Base-by-base conservation (phyloP, 2,329 filamentous ascomycete genomes). In the Nemania serpens region DNA sequence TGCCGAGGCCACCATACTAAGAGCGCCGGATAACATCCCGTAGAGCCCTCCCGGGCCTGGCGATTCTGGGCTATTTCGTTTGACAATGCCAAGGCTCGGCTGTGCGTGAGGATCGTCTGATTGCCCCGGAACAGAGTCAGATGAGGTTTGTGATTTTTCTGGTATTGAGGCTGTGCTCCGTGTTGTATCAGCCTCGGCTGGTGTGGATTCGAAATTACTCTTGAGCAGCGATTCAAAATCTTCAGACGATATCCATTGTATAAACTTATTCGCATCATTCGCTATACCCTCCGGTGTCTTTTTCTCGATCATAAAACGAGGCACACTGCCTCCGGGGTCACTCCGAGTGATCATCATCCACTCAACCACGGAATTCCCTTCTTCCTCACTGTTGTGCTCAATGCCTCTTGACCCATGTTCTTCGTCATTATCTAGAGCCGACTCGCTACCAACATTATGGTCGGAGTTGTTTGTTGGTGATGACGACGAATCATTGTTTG, bases 331-430 rank as follows among this genome's bases (percentile, higher is more conserved):
- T 11, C 93, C 93, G 2, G 93, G 92, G 69, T 97, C 92, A 73
- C 90, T 94, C 50, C 93, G 83, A 1, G 92, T 96, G 17, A 96
- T 86, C 93, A 97, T 97, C 62, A 95, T 84, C 93, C 93, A 97
- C 74, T 97, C 93, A 1, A 97, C 73, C 25, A 79, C 75, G 29
- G 75, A 79, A n/a, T 78, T 72, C 1, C 6, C 20, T n/a, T 59
- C 63, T 2, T 59, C 58, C 3, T 55, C 65, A 2, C 63, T 75
- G 11, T 75, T 68, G 41, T 76, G 74, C 9, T 22, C 18, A n/a
- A 17, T 67, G n/a, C 66, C 66, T 51, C 65, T 63, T 42, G 61
- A 66, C 77, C 65, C 77, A 73, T 33, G 77, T 72, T 70, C 77
- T 66, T 59, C 74, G 50, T 63, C 75, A 39, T 65, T 53, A 13